These are phyloP conservation scores for Salix caprea DNA, from an alignment of 345 rosid genomes.

Conservation along the genomic window DNA sequence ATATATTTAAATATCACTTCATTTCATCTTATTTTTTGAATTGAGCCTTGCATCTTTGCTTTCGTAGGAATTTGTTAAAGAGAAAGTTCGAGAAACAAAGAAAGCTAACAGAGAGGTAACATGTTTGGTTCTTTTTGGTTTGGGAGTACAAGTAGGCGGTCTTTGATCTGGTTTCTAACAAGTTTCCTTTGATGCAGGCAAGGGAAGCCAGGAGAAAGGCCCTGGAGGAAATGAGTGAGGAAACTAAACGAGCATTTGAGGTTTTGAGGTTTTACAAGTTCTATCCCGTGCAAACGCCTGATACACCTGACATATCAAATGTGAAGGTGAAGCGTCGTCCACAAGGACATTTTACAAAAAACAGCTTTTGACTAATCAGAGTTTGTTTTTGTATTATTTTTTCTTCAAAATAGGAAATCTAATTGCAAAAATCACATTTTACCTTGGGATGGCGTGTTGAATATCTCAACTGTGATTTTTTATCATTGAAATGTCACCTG, in stretches of 20 bases:
- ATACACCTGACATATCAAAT: slow-evolving; percentile 69
- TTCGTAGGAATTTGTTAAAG: slow-evolving; percentile 68
- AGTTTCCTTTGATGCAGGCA: slow-evolving; percentile 45
- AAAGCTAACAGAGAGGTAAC: slow-evolving; percentile 77
- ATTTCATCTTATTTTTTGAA: slow-evolving; percentile 1
- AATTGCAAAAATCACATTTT: not conserved
- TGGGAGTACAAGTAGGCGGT: not conserved
- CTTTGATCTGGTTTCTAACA: not conserved
- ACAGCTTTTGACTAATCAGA: not conserved
- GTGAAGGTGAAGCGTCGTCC: slow-evolving; percentile 43
- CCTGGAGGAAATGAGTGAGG: slow-evolving; percentile 78
- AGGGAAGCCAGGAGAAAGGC: slow-evolving; percentile 81
- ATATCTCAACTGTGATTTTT: not conserved
- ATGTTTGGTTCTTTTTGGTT: not conserved
- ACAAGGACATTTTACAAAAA: not conserved
- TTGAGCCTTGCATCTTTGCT: not conserved
- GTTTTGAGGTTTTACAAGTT: slow-evolving; percentile 87
- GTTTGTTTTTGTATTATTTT: not conserved
- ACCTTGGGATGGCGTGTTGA: not conserved
- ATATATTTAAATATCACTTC: slow-evolving; percentile 6
- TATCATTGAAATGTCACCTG: not conserved
- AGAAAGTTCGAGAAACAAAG: slow-evolving; percentile 84
- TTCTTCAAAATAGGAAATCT: not conserved
- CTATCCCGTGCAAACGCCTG: slow-evolving; percentile 68
- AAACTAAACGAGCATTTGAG: slow-evolving; percentile 54